Percentiles rank a stretch among this genome's conserved stretches.
These are phyloP conservation scores for Phytophthora nicotianae DNA, from an alignment of 352 stramenopile species.

Conservation along the genomic window DNA sequence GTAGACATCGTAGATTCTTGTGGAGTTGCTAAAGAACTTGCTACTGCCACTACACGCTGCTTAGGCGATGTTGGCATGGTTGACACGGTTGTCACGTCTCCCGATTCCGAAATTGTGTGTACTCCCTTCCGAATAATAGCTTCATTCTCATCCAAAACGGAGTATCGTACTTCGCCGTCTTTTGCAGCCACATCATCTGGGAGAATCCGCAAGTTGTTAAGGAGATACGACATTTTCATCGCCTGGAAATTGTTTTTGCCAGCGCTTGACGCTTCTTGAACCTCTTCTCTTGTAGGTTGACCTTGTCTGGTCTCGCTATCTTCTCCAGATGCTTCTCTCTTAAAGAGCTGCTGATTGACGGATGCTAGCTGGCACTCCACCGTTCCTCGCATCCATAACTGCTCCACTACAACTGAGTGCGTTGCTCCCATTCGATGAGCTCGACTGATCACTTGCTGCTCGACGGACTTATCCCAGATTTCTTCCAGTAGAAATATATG, in stretches of 20 bases:
- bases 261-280: constrained; percentile 21
- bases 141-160: constrained; percentile 33
- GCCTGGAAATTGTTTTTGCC: constrained; percentile 42
- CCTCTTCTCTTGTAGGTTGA: constrained; percentile 24
- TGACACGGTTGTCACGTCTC: constrained; percentile 22
- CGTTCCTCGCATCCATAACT: constrained; percentile 82
- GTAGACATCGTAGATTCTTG: background rate
- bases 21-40: background rate
- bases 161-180: constrained; percentile 41
- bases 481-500: constrained; percentile 97
- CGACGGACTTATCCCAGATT: constrained; percentile 94
- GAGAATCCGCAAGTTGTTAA: constrained; percentile 45
- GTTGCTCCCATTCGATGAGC: constrained; percentile 95
- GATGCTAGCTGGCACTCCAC: constrained; percentile 68
- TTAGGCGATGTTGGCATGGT: constrained; percentile 4
- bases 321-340: background rate
- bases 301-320: constrained; percentile 10
- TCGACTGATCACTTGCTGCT: constrained; percentile 95
- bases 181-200: constrained; percentile 30
- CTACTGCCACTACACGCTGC: background rate
- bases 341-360: constrained; percentile 21
- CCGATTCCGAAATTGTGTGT: constrained; percentile 26
- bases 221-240: constrained; percentile 41
- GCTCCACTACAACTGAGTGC: constrained; percentile 91
- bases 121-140: constrained; percentile 38